phyloP scores from a whole-genome alignment of 2,329 filamentous ascomycete species.

The Ceratocystis alfenasii region DNA sequence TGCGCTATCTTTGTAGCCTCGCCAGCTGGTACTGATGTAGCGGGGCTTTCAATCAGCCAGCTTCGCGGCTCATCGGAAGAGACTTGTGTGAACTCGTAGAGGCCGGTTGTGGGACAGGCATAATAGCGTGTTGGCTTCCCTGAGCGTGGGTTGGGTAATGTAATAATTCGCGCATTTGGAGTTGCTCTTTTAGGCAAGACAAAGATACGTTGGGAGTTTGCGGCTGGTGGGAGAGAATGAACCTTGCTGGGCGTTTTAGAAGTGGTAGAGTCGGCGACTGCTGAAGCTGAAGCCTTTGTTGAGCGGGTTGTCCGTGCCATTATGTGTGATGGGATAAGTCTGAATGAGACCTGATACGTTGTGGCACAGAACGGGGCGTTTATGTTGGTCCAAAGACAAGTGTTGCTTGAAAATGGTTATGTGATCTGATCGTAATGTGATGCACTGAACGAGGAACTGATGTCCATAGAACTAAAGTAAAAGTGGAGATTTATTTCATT shows the following conservation, averaged over 20 bases:
- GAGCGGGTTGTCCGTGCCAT: constrained; percentile 42
- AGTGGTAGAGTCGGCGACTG: constrained; percentile 27
- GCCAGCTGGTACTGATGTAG: background rate
- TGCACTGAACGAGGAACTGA: too few species aligned
- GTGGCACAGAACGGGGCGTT: background rate
- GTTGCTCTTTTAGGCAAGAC: constrained; percentile 47
- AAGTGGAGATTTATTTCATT: background rate
- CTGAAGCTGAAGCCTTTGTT: constrained; percentile 29
- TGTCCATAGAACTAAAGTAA: background rate
- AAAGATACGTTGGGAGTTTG: constrained; percentile 44
- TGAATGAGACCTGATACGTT: background rate
- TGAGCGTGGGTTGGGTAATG: constrained; percentile 48
- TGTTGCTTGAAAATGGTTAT: too few species aligned
- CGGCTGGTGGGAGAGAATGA: constrained; percentile 33
- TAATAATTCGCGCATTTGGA: constrained; percentile 45
- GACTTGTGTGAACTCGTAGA: constrained; percentile 54
- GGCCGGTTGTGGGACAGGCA: constrained; percentile 47
- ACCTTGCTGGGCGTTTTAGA: constrained; percentile 28
- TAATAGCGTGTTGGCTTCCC: constrained; percentile 46
- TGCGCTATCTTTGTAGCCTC: background rate
- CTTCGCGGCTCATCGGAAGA: constrained; percentile 39
- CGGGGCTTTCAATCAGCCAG: constrained; percentile 45
- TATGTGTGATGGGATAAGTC: background rate
- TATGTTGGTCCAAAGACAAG: too few species aligned
- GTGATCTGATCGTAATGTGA: too few species aligned